phyloP scores from a whole-genome alignment of 371 early-diverging fungal species.

The Mortierella polycephala region DNA sequence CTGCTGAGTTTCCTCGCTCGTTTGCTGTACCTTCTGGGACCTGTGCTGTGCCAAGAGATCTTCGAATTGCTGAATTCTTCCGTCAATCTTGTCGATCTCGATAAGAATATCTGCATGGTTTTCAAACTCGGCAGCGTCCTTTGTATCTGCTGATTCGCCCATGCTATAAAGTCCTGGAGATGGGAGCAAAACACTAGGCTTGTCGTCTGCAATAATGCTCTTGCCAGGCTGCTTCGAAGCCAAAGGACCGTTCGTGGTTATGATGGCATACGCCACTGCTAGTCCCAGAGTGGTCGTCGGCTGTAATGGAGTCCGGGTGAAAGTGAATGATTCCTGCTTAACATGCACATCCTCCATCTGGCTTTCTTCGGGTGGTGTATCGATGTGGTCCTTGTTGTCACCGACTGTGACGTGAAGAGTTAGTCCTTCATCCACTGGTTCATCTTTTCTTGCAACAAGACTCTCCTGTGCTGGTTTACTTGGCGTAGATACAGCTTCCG shows the following conservation, averaged over 20 bases:
- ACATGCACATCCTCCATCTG: neutral
- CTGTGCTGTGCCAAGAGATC: slow-evolving; percentile 21
- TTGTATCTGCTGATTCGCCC: neutral
- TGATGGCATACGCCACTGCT: too few relatives aligned
- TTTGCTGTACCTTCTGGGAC: slow-evolving; percentile 13
- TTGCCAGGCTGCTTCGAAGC: neutral
- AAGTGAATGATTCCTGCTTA: neutral
- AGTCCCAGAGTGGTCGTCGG: neutral
- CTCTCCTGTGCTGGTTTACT: too few relatives aligned
- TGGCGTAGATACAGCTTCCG: too few relatives aligned
- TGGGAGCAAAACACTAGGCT: slow-evolving; percentile 19
- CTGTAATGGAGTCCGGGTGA: neutral
- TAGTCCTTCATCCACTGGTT: too few relatives aligned
- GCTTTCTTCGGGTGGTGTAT: too few relatives aligned
- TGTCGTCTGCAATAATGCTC: slow-evolving; percentile 3
- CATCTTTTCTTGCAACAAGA: too few relatives aligned
- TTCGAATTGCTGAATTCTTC: slow-evolving; percentile 29
- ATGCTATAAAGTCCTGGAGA: slow-evolving; percentile 23
- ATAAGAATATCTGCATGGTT: slow-evolving; percentile 36
- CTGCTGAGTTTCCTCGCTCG: neutral
- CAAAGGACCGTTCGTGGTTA: neutral
- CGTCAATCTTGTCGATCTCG: slow-evolving; percentile 46
- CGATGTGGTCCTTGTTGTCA: too few relatives aligned
- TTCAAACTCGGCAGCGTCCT: slow-evolving; percentile 16
- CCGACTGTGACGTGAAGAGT: too few relatives aligned